Percentiles rank a stretch among this genome's conserved stretches.
These are phyloP conservation scores for Fusarium citri DNA, from an alignment of 2,329 filamentous ascomycete genomes.

Conservation along the genomic window DNA sequence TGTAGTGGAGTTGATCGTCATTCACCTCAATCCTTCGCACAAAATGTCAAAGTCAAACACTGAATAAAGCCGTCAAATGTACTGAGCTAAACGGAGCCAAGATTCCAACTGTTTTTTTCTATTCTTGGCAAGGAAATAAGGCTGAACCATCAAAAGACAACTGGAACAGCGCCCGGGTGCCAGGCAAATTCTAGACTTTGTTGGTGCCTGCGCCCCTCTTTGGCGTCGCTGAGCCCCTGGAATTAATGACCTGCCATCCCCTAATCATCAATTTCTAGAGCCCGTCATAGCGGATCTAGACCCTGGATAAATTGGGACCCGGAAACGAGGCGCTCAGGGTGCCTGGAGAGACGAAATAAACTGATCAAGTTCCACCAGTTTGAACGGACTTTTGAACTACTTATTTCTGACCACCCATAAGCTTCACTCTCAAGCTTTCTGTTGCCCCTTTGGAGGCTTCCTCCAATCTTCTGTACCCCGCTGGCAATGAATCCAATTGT, in stretches of 20 bases:
- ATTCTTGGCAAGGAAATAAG: background rate
- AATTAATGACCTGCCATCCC: background rate
- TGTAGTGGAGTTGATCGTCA: background rate
- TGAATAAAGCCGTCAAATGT: background rate
- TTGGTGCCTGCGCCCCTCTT: background rate
- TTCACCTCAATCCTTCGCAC: background rate
- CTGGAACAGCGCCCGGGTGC: background rate
- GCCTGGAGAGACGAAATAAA: background rate
- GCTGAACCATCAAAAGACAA: background rate
- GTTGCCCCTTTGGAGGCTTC: background rate
- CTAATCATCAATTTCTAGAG: background rate
- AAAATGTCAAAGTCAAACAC: background rate
- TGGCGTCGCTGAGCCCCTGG: background rate
- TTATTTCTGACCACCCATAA: background rate
- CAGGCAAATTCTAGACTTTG: background rate
- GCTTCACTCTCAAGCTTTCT: background rate
- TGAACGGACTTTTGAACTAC: fast-evolving
- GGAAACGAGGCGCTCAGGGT: background rate
- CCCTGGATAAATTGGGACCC: background rate
- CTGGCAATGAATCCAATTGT: background rate
- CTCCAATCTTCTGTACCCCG: slow-evolving; percentile 1
- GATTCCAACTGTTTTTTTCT: background rate
- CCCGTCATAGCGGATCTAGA: background rate
- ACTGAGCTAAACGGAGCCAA: background rate
- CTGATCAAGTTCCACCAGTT: too few species aligned